phyloP scores from a whole-genome alignment of 345 rosid species.

The Eutrema japonicum region DNA sequence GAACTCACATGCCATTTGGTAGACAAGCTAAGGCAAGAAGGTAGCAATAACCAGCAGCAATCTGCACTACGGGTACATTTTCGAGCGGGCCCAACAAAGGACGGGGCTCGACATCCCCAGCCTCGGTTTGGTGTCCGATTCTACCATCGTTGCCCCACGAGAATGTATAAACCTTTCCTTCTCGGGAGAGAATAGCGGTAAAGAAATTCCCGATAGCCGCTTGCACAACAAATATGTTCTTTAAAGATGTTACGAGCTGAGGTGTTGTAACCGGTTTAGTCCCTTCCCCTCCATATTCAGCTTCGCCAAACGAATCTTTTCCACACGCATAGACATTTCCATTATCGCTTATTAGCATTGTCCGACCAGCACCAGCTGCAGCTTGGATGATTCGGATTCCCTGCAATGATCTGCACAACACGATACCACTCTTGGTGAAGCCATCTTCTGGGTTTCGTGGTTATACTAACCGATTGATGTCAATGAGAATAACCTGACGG shows the following conservation, averaged over 20 bases:
- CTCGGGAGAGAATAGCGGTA: slow-evolving; percentile 90
- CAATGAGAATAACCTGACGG: slow-evolving; percentile 67
- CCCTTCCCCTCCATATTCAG: slow-evolving; percentile 73
- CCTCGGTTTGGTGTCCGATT: slow-evolving; percentile 88
- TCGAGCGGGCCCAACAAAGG: slow-evolving; percentile 90
- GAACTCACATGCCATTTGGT: slow-evolving; percentile 95
- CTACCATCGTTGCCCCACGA: slow-evolving; percentile 83
- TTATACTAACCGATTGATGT: slow-evolving; percentile 47
- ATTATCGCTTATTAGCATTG: slow-evolving; percentile 91
- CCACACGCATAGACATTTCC: slow-evolving; percentile 90
- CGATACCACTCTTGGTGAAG: background rate
- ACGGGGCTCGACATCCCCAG: slow-evolving; percentile 74
- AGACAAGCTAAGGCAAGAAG: slow-evolving; percentile 96
- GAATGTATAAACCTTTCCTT: slow-evolving; percentile 92
- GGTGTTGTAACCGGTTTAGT: slow-evolving; percentile 66
- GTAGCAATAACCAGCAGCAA: slow-evolving; percentile 97
- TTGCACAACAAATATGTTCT: slow-evolving; percentile 88
- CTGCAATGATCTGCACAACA: slow-evolving; percentile 87
- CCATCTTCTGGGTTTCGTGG: background rate
- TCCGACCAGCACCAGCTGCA: slow-evolving; percentile 93
- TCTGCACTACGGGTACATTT: slow-evolving; percentile 86
- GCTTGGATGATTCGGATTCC: slow-evolving; percentile 96
- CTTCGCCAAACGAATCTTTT: slow-evolving; percentile 88
- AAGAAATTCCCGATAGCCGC: slow-evolving; percentile 94
- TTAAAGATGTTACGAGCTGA: slow-evolving; percentile 77